A percentile compares a stretch with the other conserved stretches of the same genome.
phyloP scores from a whole-genome alignment of 176 grass and related monocot genomes.

The Typha latifolia region DNA sequence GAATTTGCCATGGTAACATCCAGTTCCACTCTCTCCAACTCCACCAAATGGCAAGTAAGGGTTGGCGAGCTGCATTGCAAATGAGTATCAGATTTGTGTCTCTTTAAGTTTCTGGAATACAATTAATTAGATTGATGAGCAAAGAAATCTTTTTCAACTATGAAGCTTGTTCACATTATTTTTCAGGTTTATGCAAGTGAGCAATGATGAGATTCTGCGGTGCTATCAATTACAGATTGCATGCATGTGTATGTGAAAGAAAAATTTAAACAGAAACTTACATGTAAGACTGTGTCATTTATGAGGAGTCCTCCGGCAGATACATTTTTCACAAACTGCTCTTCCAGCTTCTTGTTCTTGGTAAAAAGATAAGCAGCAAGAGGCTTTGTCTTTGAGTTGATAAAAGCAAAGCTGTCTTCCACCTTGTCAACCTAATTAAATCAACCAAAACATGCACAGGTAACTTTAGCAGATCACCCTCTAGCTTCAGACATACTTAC shows the following conservation, averaged over 20 bases:
- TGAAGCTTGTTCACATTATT: no score
- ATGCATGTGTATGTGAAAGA: not conserved
- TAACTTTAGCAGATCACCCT: not conserved
- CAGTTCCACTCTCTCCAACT: conserved; percentile 73
- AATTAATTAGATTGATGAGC: no score
- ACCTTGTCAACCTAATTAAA: conserved; percentile 65
- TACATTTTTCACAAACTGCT: conserved; percentile 43
- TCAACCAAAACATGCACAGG: not conserved
- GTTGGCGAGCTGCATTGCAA: conserved; percentile 45
- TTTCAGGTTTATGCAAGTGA: no score
- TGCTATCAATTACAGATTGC: no score
- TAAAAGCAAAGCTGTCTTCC: conserved; percentile 49
- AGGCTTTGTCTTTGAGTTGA: conserved; percentile 63
- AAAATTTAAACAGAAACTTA: conserved; percentile 22
- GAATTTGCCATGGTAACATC: conserved; percentile 86
- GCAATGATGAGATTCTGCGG: no score
- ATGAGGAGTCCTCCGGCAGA: conserved; percentile 76
- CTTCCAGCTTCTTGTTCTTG: conserved; percentile 68
- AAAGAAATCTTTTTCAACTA: no score
- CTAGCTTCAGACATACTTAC: not conserved
- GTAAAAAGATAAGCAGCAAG: conserved; percentile 91
- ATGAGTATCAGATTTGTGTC: not conserved
- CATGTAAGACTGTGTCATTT: conserved; percentile 67
- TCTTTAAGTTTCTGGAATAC: no score
- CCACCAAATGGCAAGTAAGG: conserved; percentile 68